Percentiles rank a stretch among this genome's conserved stretches.
phyloP scores from a whole-genome alignment of 768 basidiomycete species.

The Tricholoma furcatifolium region DNA sequence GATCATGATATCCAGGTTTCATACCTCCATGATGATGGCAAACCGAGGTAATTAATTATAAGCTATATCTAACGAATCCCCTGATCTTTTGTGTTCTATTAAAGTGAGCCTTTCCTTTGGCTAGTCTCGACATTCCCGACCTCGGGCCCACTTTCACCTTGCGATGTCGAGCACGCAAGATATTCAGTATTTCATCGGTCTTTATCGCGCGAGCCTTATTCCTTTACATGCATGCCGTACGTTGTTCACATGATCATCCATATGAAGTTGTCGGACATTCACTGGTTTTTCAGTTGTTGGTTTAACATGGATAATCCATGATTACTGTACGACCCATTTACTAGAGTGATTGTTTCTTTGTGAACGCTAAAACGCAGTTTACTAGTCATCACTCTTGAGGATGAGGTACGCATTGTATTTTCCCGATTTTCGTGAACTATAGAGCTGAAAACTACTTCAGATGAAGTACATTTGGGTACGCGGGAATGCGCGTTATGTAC shows the following conservation, averaged over 20 bases:
- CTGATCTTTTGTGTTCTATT: too few species aligned
- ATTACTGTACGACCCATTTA: conserved; percentile 27
- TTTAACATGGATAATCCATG: conserved; percentile 37
- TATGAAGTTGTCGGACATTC: neutral
- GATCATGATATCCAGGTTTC: too few species aligned
- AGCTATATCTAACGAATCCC: too few species aligned
- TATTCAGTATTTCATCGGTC: neutral
- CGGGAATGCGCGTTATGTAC: neutral
- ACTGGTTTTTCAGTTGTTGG: conserved; percentile 22
- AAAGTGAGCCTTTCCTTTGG: too few species aligned
- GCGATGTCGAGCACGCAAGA: neutral
- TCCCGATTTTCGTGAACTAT: neutral
- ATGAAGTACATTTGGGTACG: conserved; percentile 40
- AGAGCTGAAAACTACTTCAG: conserved; percentile 16
- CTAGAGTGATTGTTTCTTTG: neutral
- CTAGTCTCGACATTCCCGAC: too few species aligned
- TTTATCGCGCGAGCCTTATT: conserved; percentile 16
- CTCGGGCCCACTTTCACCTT: neutral
- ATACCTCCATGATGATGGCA: too few species aligned
- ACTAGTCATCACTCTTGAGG: conserved; percentile 32
- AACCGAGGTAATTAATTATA: too few species aligned
- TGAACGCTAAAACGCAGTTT: neutral
- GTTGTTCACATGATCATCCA: neutral
- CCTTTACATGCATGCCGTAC: conserved; percentile 19
- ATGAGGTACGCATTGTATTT: conserved; percentile 23